phyloP scores from a whole-genome alignment of 345 rosid species.

The Barbarea vulgaris region DNA sequence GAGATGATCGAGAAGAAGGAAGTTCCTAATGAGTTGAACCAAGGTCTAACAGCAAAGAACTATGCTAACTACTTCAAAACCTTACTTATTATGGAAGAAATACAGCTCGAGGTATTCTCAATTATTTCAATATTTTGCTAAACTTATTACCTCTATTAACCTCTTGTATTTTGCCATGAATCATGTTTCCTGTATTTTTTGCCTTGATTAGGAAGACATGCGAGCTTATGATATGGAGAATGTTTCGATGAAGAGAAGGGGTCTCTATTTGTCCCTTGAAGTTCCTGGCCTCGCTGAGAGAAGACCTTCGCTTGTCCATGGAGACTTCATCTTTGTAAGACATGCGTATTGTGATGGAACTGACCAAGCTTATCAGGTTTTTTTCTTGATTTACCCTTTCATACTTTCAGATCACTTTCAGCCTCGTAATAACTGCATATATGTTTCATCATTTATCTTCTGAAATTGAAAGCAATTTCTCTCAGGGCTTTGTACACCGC shows the following conservation, averaged over 20 bases:
- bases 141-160: background rate
- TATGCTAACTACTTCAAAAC: conserved; percentile 65
- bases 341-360: conserved; percentile 43
- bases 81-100: conserved; percentile 77
- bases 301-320: conserved; percentile 86
- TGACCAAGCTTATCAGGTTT: conserved; percentile 54
- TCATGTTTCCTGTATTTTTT: conserved; percentile 17
- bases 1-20: conserved; percentile 62
- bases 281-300: conserved; percentile 96
- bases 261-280: conserved; percentile 57
- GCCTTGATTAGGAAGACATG: conserved; percentile 72
- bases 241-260: conserved; percentile 60
- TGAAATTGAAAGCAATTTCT: conserved; percentile 7
- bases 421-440: background rate
- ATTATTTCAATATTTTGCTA: background rate
- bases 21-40: conserved; percentile 49
- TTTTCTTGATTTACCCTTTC: background rate
- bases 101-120: conserved; percentile 73
- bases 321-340: conserved; percentile 66
- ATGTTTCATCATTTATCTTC: conserved; percentile 11
- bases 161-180: conserved; percentile 3
- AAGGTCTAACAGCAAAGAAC: conserved; percentile 50
- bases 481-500: conserved; percentile 76
- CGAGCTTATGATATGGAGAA: conserved; percentile 70
- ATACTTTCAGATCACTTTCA: conserved; percentile 6